Evolutionary conservation across 2,329 filamentous ascomycete species (phyloP), one percentile per base, ranked within the genome.

Genomic region (Aspergillus glaucus): DNA sequence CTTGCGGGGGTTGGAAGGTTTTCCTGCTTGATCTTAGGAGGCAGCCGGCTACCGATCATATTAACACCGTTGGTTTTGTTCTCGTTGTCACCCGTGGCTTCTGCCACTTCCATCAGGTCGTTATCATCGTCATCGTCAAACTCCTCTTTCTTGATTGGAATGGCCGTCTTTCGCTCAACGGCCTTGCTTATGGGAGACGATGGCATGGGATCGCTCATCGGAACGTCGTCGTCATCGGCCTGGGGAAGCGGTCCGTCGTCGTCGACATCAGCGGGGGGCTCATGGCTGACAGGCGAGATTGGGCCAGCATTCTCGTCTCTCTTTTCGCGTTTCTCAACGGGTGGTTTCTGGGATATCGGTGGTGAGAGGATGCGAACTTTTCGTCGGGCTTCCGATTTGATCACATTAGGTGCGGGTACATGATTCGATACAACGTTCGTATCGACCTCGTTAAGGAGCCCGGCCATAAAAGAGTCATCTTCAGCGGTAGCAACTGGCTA

Each of bases 161-260:
- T 62, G 71, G 79, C 57, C 64, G 63, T 72, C 68, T 86, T 93
- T 51, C 90, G 81, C 62, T 87, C 82, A 6, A 87, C 81, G 34
- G 84, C 87, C 60, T 90, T 91, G 39, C 82, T 81, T 6, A 89
- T 83, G 0, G 93, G 93, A 1, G 93, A 97, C 1, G 92, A 97
- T 9, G 88, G 90, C 37, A 86, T 77, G 2, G 85, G 82, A 61
- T 96, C 91, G 65, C 87, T 91, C 84, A 93, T 92, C n/a, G 78
- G 78, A n/a, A 88, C 71, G 60, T 85, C 83, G 61, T 85, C 85
- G 47, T 90, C 86, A 49, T 88, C 83, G 45, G 79, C 72, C 4
- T 71, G 65, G 21, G 77, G 75, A 28, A 71, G 67, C 42, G 74
- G 77, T 46, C 84, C 80, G 49, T 85, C 74, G 48, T 82, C 78